Base-by-base conservation (phyloP, 805 yeast genomes). In the Wickerhamomyces silvicola region DNA sequence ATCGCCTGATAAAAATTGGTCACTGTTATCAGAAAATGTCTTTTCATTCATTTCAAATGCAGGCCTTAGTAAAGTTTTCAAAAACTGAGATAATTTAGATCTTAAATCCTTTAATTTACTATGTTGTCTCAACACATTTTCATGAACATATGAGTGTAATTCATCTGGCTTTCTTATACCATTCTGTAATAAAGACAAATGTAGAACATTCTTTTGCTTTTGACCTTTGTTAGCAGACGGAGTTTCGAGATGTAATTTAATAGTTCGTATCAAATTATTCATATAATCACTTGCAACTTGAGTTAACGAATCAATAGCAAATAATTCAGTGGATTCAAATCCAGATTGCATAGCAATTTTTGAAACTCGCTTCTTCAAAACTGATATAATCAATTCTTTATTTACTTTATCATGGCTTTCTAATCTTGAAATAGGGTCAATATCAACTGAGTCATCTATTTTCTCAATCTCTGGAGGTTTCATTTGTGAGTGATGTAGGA, bases 1-100 rank as follows among this genome's bases (percentile, higher is more conserved):
- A 49, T 88, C 97, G 36, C 99, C 99, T 19, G 92, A 82, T 43
- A 90, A 60, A 53, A 88, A 92, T 56, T 90, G 95, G 42, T 92
- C 97, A 48, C 95, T 81, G 48, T 86, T 84, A 52, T 94, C 98
- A 23, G 65, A 76, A 56, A 92, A 92, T 42, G 77, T 81, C 33
- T 72, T 70, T 50, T 88, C 97, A 31, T 72, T 78, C 42, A 80
- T 60, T 38, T 81, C 86, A 18, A 72, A 42, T 1, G 77, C 74
- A 1, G 99, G 99, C 36, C 96, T 70, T 34, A 92, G 65, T 37
- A 88, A 60, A 18, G 83, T 94, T 38, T 80, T 83, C 46, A 92
- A 64, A 52, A 87, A 83, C 23, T 60, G 60, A 10, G 84, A 76
- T 35, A 92, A 60, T 43, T 83, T 84, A 20, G 46, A 45, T 35